A percentile compares a stretch with the other conserved stretches of the same genome.
These are phyloP conservation scores for Trichoderma virens DNA, from an alignment of 495 filamentous ascomycete species.

Conservation along the genomic window DNA sequence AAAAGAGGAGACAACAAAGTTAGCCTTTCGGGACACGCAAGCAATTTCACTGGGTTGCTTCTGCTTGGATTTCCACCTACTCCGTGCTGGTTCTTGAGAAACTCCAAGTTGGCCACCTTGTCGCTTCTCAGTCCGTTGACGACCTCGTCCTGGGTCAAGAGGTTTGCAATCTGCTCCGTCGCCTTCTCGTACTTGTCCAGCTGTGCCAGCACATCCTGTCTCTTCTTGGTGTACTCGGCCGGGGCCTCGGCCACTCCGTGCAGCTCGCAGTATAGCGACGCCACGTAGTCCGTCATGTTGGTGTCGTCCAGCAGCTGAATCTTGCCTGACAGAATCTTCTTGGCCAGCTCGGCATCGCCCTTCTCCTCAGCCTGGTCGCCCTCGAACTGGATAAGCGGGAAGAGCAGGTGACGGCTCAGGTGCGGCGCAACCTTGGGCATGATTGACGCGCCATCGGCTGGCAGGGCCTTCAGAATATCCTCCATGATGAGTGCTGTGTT, in stretches of 20 bases:
- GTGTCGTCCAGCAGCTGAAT: constrained; percentile 89
- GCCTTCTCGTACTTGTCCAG: constrained; percentile 75
- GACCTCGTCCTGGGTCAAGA: constrained; percentile 80
- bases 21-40: not conserved
- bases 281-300: constrained; percentile 97
- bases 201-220: constrained; percentile 77
- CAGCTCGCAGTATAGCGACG: constrained; percentile 77
- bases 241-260: constrained; percentile 71
- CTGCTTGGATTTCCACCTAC: constrained; percentile 34
- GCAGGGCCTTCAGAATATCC: constrained; percentile 49
- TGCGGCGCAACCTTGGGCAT: constrained; percentile 82
- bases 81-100: constrained; percentile 85
- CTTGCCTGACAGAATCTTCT: constrained; percentile 71
- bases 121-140: constrained; percentile 82
- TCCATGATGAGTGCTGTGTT: constrained; percentile 47
- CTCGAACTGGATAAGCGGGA: constrained; percentile 85
- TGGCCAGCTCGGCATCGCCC: constrained; percentile 49
- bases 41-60: not conserved
- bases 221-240: constrained; percentile 76
- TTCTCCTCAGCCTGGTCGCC: constrained; percentile 48
- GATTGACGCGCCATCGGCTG: constrained; percentile 58
- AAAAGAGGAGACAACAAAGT: not conserved
- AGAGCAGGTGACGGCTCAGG: constrained; percentile 93
- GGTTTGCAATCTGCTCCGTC: constrained; percentile 73
- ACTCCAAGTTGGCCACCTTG: constrained; percentile 95